Evolutionary conservation across 768 basidiomycete species (phyloP).

Genomic region (Agaricus subrufescens): DNA sequence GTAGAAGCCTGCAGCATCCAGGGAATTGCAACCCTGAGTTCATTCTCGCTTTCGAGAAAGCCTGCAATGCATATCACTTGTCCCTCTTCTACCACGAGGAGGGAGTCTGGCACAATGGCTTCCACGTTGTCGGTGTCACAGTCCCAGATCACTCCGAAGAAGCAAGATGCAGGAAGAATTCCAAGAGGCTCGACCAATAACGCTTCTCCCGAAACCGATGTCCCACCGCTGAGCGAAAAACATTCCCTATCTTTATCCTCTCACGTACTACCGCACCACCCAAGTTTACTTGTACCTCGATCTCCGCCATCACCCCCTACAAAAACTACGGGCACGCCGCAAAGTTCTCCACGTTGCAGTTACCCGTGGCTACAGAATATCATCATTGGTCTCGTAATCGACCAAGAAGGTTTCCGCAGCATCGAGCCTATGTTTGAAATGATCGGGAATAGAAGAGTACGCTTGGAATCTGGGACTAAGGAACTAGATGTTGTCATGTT

Average conservation of each 20-base stretch:
- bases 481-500: conserved; percentile 58
- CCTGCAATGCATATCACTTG: not conserved
- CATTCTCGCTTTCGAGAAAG: not conserved
- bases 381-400: conserved; percentile 63
- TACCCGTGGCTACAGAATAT: conserved; percentile 48
- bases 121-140: not conserved
- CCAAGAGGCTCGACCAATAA: not conserved
- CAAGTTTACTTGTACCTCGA: not conserved
- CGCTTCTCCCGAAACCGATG: not conserved
- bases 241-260: not conserved
- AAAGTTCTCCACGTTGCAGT: conserved; percentile 2
- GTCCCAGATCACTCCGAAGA: not conserved
- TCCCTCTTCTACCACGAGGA: not conserved
- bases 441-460: conserved; percentile 39
- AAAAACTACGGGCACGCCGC: not conserved
- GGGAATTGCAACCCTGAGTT: not conserved
- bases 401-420: conserved; percentile 79
- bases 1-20: not conserved
- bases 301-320: not conserved
- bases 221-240: not conserved
- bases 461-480: conserved; percentile 23
- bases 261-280: not conserved
- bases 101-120: not conserved
- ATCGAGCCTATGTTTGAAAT: conserved; percentile 56
- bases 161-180: not conserved